Evolutionary conservation across 805 yeast genomes (phyloP).

Genomic region (Danielia reshetovae): DNA sequence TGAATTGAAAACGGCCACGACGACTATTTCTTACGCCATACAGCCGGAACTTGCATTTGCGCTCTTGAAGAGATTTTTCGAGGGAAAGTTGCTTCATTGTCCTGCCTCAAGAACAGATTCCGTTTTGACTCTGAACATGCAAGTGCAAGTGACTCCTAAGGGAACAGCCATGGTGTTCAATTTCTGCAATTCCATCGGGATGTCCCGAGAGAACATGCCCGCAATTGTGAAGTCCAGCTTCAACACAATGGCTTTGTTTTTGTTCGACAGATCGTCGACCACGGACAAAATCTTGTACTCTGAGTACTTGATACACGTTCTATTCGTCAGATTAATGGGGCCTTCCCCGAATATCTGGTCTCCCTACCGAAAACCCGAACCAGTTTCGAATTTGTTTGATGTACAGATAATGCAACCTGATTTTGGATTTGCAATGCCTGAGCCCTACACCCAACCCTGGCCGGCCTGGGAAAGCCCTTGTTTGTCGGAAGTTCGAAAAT

Average conservation of each 20-base stretch:
- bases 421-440: neutral
- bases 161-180: constrained; percentile 69
- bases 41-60: constrained; percentile 43
- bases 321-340: constrained; percentile 66
- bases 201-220: constrained; percentile 37
- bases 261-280: constrained; percentile 54
- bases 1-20: constrained; percentile 46
- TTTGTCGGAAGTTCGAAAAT: too few relatives aligned
- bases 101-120: constrained; percentile 70
- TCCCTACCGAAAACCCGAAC: constrained; percentile 50
- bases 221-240: constrained; percentile 49
- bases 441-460: neutral
- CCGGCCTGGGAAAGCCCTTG: neutral
- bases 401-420: neutral
- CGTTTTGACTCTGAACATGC: constrained; percentile 18
- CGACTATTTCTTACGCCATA: constrained; percentile 53
- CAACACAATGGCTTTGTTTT: constrained; percentile 69
- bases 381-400: constrained; percentile 6
- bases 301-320: constrained; percentile 57
- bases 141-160: constrained; percentile 80
- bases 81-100: constrained; percentile 63
- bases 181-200: constrained; percentile 57
- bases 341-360: constrained; percentile 66
- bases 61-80: constrained; percentile 49
- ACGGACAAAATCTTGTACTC: constrained; percentile 61